Base-by-base conservation (phyloP, 805 yeast species). In the Metschnikowia borealis region DNA sequence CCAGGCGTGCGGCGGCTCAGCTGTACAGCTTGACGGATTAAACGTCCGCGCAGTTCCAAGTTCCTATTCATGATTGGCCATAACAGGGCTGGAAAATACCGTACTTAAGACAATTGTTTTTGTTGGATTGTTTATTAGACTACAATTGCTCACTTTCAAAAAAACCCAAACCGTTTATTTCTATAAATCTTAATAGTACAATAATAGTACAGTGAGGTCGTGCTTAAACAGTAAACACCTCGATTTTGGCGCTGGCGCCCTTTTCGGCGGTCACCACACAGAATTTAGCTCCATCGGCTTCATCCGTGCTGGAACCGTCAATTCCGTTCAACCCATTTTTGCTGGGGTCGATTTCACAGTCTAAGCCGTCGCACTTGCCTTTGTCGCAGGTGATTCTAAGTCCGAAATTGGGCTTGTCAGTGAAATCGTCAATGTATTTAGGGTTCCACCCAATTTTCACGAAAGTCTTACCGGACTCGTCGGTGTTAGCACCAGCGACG, bases 371-470 rank as follows among this genome's bases (percentile, higher is more conserved):
- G 68, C 96, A 89, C 59, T 81, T 73, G 46, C 79, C 70, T 46
- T 76, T 79, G 50, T 82, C 87, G 70, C 96, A 89, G 7, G 82
- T 79, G 58, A 89, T 74, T 63, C 82, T 79, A 56, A 89, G 62
- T 60, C 96, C 96, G 58, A 82, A 88, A 31, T 63, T 64, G 41
- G 95, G 96, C 54, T 68, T 71, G 59, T 74, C 67, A 54, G 74
- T 71, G 72, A 83, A 86, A 46, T 74, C 74, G 55, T 85, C 92
- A 59, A 87, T 66, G 67, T 88, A 87, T 50, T 85, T 79, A 14
- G 97, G 96, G 68, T 89, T 89, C 96, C 96, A 89, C 42, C 92
- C 96, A 64, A 89, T 80, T 70, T 88, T 90, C 56, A 87, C 88
- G 65, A 58, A 89, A 3, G 96, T 89, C 65, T 80, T 79, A 32